Evolutionary conservation across 148 eudicot species (phyloP).

Genomic region (Polygonum maritimum): DNA sequence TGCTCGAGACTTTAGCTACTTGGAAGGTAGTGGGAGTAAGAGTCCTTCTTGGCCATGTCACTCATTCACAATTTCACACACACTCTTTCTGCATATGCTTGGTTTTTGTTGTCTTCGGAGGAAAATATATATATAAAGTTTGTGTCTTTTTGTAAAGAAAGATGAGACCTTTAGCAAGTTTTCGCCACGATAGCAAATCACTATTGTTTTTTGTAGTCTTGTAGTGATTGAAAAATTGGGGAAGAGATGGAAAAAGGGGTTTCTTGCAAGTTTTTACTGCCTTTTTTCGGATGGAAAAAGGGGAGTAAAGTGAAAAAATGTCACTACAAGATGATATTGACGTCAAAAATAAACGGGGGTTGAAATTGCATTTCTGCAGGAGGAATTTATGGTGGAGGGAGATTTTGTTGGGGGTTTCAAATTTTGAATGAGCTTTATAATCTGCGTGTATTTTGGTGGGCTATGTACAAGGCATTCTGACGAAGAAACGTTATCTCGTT

Average conservation of each 20-base stretch:
- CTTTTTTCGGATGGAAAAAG: neutral
- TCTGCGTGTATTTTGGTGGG: neutral
- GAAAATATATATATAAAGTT: neutral
- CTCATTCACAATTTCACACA: neutral
- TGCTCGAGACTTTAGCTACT: constrained; percentile 7
- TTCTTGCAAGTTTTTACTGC: neutral
- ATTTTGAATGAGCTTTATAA: neutral
- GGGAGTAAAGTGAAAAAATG: neutral
- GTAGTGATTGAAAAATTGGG: neutral
- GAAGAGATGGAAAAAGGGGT: neutral
- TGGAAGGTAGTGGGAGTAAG: constrained; percentile 17
- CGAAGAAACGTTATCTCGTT: too few species aligned
- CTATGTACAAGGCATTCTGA: neutral
- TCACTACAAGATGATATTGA: neutral
- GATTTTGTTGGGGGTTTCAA: neutral
- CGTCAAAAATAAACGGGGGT: neutral
- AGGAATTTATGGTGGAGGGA: neutral
- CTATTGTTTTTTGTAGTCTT: neutral
- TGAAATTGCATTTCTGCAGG: neutral
- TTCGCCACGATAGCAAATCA: neutral
- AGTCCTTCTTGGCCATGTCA: neutral
- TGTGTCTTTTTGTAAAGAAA: constrained; percentile 5
- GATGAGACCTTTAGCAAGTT: neutral
- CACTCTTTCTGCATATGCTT: constrained; percentile 1
- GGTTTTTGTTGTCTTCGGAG: constrained; percentile 1